phyloP scores from a whole-genome alignment of 805 yeast genomes.

The Yueomyces sinensis region DNA sequence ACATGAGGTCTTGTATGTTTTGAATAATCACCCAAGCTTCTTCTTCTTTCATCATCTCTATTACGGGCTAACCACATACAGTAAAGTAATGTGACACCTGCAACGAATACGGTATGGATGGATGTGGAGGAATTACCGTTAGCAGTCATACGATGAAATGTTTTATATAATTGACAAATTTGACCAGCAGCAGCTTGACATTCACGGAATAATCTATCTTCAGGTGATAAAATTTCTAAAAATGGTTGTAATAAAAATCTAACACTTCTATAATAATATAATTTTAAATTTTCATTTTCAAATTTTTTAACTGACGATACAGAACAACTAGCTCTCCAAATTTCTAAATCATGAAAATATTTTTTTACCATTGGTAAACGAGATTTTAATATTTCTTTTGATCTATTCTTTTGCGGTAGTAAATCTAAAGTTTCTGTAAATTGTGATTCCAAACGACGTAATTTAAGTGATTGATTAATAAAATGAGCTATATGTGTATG shows the following conservation, averaged over 20 bases:
- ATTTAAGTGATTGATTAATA: conserved; percentile 41
- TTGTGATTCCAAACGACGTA: conserved; percentile 46
- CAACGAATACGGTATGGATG: conserved; percentile 53
- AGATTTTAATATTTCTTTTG: conserved; percentile 10
- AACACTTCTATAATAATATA: conserved; percentile 47
- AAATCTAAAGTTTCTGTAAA: conserved; percentile 41
- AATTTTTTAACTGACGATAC: conserved; percentile 28
- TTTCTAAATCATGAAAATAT: conserved; percentile 40
- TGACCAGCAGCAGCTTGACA: conserved; percentile 66
- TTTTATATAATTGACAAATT: conserved; percentile 49
- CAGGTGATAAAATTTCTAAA: conserved; percentile 47
- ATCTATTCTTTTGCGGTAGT: conserved; percentile 13
- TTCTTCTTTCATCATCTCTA: conserved; percentile 42
- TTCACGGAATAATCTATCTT: conserved; percentile 44
- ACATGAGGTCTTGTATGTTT: conserved; percentile 49
- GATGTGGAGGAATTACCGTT: conserved; percentile 54
- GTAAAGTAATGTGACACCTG: conserved; percentile 53
- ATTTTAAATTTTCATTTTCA: conserved; percentile 44
- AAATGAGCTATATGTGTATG: conserved; percentile 27
- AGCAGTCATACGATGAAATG: conserved; percentile 48
- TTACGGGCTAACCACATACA: conserved; percentile 59
- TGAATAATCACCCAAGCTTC: conserved; percentile 39
- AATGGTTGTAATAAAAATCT: conserved; percentile 51
- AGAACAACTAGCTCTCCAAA: conserved; percentile 39
- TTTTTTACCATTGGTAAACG: conserved; percentile 39